A percentile compares a stretch with the other conserved stretches of the same genome.
These are phyloP conservation scores for Dothideomycetes sp. DNA, from an alignment of 2,329 filamentous ascomycete genomes.

Conservation along the genomic window DNA sequence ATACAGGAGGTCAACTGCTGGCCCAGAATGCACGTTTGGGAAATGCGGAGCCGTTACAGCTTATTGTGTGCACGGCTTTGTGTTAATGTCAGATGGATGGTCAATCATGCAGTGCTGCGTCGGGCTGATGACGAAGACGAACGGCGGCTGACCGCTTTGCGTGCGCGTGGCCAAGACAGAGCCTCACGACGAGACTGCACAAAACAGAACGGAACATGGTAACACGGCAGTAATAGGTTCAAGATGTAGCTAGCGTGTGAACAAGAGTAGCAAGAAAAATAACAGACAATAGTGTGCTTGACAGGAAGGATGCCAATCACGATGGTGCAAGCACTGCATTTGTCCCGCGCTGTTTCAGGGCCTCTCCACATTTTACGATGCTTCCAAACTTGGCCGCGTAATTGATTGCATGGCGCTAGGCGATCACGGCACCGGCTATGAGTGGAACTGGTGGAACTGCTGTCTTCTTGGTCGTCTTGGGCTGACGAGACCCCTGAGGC, in stretches of 20 bases:
- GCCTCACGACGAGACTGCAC: too few relatives aligned
- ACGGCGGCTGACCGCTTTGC: neutral
- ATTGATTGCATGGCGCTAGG: neutral
- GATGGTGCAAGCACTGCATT: neutral
- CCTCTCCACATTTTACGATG: too few relatives aligned
- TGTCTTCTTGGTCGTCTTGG: too few relatives aligned
- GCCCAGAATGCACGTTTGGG: neutral
- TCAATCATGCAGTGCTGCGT: too few relatives aligned
- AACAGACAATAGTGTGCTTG: neutral
- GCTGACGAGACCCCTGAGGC: neutral
- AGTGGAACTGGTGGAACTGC: too few relatives aligned
- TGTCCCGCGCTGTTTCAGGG: neutral
- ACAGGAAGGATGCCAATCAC: neutral
- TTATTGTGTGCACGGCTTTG: neutral
- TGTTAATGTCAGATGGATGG: too few relatives aligned
- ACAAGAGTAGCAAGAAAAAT: too few relatives aligned
- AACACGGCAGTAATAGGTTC: too few relatives aligned
- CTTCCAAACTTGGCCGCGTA: neutral
- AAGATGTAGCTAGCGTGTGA: neutral
- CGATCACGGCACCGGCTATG: neutral
- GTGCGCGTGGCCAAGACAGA: too few relatives aligned
- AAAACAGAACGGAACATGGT: too few relatives aligned
- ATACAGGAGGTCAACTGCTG: neutral
- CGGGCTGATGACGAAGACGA: neutral
- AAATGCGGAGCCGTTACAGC: neutral